Base-by-base conservation (phyloP, 441 rosid species). In the Gossypium schwendimanii region DNA sequence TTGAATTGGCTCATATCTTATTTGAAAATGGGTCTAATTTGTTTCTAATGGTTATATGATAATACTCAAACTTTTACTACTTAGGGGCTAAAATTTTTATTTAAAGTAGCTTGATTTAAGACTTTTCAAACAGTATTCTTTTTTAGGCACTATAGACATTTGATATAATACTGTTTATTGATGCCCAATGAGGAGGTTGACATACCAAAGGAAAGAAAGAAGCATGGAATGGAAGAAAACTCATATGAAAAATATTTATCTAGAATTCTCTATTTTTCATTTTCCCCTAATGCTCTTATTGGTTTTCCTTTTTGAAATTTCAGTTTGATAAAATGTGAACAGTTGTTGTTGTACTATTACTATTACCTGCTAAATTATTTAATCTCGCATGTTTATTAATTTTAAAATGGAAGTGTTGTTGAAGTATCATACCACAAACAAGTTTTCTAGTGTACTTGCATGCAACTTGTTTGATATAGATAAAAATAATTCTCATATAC, bases 101-200 rank as follows among this genome's bases (percentile, higher is more conserved):
- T 54, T 54, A 53, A 28, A 69, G 7, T 17, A 33, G 61, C 63
- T 69, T 69, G 62, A 3, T 33, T 54, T 54, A 55, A 54, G 73
- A 69, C 50, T 55, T 69, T 33, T 69, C 33, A 54, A 69, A 20
- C 12, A 39, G 9, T n/a, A 23, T 10, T 52, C 11, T 54, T 69
- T 12, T 8, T 18, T 55, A 31, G 8, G 21, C 59, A 50, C 24
- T 20, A 1, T 53, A 31, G 55, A 33, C 23, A 67, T 68, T 23
- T 10, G 60, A 49, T 9, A 15, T 67, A 28, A 49, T 50, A 26
- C 0, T 64, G 6, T 47, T 44, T 45, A 45, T 65, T 65, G 70
- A n/a, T 45, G 55, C 36, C 14, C 55, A 65, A 65, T 6, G 54
- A 65, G 36, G 70, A 23, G 55, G 55, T 45, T 52, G n/a, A 20